These are phyloP conservation scores for Aspergillus arachidicola DNA, from an alignment of 2,329 filamentous ascomycete species.

Conservation along the genomic window DNA sequence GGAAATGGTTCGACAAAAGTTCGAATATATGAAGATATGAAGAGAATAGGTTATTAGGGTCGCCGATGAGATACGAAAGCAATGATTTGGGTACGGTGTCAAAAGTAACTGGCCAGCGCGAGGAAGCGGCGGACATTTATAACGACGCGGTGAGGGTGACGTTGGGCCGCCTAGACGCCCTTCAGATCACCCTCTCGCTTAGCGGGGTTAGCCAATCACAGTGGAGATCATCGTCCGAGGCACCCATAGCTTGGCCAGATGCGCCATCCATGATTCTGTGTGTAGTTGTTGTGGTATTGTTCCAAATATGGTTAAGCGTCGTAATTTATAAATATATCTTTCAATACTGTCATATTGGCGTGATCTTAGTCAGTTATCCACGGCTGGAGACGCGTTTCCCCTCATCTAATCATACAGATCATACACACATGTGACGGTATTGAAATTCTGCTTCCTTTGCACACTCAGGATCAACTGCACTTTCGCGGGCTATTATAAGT, in stretches of 20 bases:
- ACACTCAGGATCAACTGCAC: constrained; percentile 47
- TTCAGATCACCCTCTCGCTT: constrained; percentile 53
- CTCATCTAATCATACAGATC: constrained; percentile 49
- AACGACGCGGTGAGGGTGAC: constrained; percentile 47
- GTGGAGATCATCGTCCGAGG: constrained; percentile 33
- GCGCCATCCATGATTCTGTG: constrained; percentile 17
- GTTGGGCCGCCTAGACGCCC: constrained; percentile 42
- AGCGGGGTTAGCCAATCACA: constrained; percentile 45
- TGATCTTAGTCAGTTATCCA: constrained; percentile 13
- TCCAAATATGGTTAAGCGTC: constrained; percentile 32
- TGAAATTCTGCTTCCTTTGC: constrained; percentile 50
- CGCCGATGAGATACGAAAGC: constrained; percentile 5
- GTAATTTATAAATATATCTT: constrained; percentile 27
- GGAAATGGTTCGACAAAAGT: constrained; percentile 31
- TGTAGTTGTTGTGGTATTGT: constrained; percentile 10
- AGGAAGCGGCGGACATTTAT: constrained; percentile 45
- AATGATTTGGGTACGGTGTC: constrained; percentile 28
- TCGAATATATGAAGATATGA: background rate
- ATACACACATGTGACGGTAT: constrained; percentile 46
- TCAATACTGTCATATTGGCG: constrained; percentile 25
- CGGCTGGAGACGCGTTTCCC: constrained; percentile 25
- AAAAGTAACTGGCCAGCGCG: constrained; percentile 35
- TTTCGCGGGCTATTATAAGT: constrained; percentile 50
- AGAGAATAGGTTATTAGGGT: background rate
- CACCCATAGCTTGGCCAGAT: constrained; percentile 18